These are phyloP conservation scores for Penicillium sclerotiorum DNA, from an alignment of 2,329 filamentous ascomycete species.

Conservation along the genomic window DNA sequence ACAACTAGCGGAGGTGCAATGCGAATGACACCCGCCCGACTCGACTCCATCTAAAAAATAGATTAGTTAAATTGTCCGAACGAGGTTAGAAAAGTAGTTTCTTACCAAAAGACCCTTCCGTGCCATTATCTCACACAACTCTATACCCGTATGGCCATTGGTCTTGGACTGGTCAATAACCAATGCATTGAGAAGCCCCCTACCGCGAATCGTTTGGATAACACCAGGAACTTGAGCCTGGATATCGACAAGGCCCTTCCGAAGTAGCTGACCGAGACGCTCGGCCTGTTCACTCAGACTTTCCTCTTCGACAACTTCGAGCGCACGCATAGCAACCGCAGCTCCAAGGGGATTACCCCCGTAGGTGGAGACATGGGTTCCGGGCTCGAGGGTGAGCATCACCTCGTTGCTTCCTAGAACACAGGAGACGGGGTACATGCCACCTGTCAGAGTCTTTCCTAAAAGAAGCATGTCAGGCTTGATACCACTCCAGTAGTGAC, in stretches of 20 bases:
- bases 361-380: constrained; percentile 97
- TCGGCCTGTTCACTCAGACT: constrained; percentile 82
- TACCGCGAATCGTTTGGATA: constrained; percentile 82
- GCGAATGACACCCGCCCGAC: constrained; percentile 97
- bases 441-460: constrained; percentile 96
- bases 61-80: background rate
- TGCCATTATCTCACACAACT: constrained; percentile 93
- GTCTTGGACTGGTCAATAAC: constrained; percentile 91
- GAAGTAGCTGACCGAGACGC: constrained; percentile 78
- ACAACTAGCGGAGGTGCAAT: constrained; percentile 95
- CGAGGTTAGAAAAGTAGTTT: background rate
- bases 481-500: constrained; percentile 91
- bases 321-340: constrained; percentile 89
- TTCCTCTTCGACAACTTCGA: constrained; percentile 93
- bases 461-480: constrained; percentile 93
- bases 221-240: constrained; percentile 80
- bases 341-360: constrained; percentile 95
- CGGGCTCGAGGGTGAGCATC: constrained; percentile 94
- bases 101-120: constrained; percentile 85
- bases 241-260: constrained; percentile 71
- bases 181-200: constrained; percentile 92
- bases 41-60: constrained; percentile 82
- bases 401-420: constrained; percentile 86
- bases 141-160: constrained; percentile 87
- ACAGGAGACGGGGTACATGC: constrained; percentile 98